Evolutionary conservation across 441 rosid genomes (phyloP), one percentile per base, ranked within the genome.

Genomic region (Geranium incanum): DNA sequence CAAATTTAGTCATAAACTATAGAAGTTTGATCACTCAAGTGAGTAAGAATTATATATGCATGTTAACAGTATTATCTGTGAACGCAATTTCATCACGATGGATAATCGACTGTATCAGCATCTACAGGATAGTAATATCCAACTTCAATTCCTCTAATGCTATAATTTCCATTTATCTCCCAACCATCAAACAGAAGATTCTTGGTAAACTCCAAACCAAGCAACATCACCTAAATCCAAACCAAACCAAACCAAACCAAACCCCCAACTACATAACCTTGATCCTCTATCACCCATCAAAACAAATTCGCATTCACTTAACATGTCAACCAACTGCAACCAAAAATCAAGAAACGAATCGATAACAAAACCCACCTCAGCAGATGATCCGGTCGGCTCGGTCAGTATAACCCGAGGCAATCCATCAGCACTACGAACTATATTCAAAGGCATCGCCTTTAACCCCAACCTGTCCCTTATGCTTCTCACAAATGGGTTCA

Each of bases 301-400:
- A 43, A 43, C 50, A 43, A 7, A 0, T 43, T 43, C 7, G 33
- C 1, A 6, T 43, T 43, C 50, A 43, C 50, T 43, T 43, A 43
- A 43, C 50, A 43, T 43, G 11, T 43, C 43, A 39, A 39, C 33
- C 38, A 12, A 13, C 38, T 59, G 72, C 21, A 16, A 21, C 45
- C 5, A 68, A 23, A 18, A 36, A 63, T 11, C 28, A 16, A n/a
- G 36, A 0, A 1, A 66, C 8, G 7, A 48, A 59, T 0, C 23
- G 8, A 52, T 41, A 5, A 19, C 16, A 3, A 76, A 66, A 33
- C 65, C 57, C 62, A 93, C 98, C 93, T 87, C 92, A 15, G 85
- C 97, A 57, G 91, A 81, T 7, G 97, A 91, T 45, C 98, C 97
- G 69, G 89, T 75, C 62, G 93, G 92, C 76, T 88, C 96, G 57